phyloP scores from a whole-genome alignment of 2,329 filamentous ascomycete species.

The Fusarium pseudoanthophilum region DNA sequence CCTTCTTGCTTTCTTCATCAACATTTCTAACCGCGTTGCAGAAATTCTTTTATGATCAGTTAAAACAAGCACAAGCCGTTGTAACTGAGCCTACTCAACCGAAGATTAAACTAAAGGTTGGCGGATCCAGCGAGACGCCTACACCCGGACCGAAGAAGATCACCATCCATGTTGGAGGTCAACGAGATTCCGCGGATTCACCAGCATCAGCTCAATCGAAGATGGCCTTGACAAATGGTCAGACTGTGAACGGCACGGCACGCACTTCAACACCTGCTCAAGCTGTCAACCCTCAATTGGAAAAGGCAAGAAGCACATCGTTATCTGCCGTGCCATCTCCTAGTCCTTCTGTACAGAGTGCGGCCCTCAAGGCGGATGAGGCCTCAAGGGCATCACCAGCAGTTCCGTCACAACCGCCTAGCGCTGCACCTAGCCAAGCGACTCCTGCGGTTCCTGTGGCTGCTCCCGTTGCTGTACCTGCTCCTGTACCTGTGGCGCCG shows the following conservation, averaged over 20 bases:
- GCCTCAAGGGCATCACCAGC: constrained; percentile 43
- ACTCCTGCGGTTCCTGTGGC: background rate
- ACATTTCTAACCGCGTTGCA: constrained; percentile 51
- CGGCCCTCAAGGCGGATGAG: constrained; percentile 52
- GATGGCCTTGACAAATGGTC: constrained; percentile 37
- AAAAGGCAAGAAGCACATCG: constrained; percentile 56
- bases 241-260: constrained; percentile 35
- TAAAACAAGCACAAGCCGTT: constrained; percentile 76
- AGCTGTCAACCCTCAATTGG: constrained; percentile 40
- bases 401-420: constrained; percentile 30
- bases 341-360: constrained; percentile 54
- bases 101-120: constrained; percentile 84
- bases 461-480: background rate
- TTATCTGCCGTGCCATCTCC: constrained; percentile 55
- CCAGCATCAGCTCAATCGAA: constrained; percentile 52
- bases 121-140: constrained; percentile 56
- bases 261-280: constrained; percentile 36
- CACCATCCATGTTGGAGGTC: constrained; percentile 75
- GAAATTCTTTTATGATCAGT: constrained; percentile 74
- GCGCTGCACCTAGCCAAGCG: constrained; percentile 30
- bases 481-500: constrained; percentile 34
- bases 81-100: constrained; percentile 78
- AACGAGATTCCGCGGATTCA: constrained; percentile 64
- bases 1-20: background rate
- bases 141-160: constrained; percentile 69